A percentile compares a stretch with the other conserved stretches of the same genome.
phyloP scores from a whole-genome alignment of 495 filamentous ascomycete genomes.

The Aspergillus steynii region DNA sequence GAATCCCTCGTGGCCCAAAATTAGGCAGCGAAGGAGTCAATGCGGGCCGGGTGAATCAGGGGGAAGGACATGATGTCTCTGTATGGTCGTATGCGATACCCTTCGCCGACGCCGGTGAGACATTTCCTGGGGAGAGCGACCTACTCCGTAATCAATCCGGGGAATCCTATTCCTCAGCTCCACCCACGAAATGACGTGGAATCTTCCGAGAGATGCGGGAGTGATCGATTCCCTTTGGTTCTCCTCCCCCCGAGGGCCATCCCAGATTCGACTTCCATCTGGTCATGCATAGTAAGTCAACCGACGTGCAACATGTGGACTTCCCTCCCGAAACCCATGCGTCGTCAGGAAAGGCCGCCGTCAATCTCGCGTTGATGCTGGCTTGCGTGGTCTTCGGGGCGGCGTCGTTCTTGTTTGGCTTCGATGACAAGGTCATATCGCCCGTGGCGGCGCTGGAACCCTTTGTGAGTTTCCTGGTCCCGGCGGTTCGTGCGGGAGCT shows the following conservation, averaged over 20 bases:
- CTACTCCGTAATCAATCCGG: background rate
- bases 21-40: background rate
- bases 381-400: conserved; percentile 36
- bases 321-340: background rate
- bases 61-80: background rate
- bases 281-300: conserved; percentile 11
- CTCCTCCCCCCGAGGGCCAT: no score
- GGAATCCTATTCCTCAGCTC: background rate
- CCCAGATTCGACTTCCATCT: background rate
- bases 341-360: conserved; percentile 14
- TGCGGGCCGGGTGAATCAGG: background rate
- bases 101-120: background rate
- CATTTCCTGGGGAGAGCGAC: background rate
- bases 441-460: conserved; percentile 34
- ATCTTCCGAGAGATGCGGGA: background rate
- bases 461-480: conserved; percentile 29
- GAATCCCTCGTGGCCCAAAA: background rate
- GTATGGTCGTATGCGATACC: background rate
- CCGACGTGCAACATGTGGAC: conserved; percentile 28
- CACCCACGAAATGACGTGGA: background rate
- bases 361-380: conserved; percentile 32
- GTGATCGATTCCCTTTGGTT: no score
- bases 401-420: conserved; percentile 41
- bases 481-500: background rate
- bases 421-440: conserved; percentile 45